Base-by-base conservation (phyloP, 2,329 filamentous ascomycete species). In the Trichoderma asperellum region DNA sequence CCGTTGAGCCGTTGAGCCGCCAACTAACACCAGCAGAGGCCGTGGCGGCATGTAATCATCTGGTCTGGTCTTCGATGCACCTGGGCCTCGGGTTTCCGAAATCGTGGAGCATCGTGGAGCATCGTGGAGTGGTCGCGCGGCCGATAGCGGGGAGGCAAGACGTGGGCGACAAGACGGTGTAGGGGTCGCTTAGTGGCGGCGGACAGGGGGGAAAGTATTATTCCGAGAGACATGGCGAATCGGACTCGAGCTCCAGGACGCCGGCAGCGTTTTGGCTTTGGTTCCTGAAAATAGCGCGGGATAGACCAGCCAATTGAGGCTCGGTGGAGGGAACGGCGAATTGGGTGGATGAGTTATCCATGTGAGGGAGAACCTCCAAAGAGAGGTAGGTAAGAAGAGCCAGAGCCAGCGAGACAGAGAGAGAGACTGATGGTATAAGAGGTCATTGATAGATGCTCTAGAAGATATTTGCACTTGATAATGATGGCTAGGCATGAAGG, bases 91-190 rank as follows among this genome's bases (percentile, higher is more conserved):
- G 52, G 58, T 47, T 27, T 56, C 57, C 35, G 66, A 56, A 43
- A 68, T 68, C 66, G 66, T 68, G 57, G 49, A 62, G 66, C 65
- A 68, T 68, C 65, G 56, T 68, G 57, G 65, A 67, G 64, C 64
- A 67, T 68, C 64, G 53, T 60, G 64, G 61, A 64, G 55, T 21
- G n/a, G 60, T 68, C 58, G 21, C 58, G 21, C 47, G 37, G 66
- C 66, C 66, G 66, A 68, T 68, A 63, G 66, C 66, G 66, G 66
- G 49, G 58, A 27, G n/a, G 27, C 27, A 2, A 29, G 29, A 18
- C 55, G 55, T 35, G 29, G 8, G 27, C 62, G 10, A 68, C 55
- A 34, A 61, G 65, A 60, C 58, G 65, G 65, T 68, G 65, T 60
- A 68, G 49, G 65, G 65, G 34, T 60, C 40, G 24, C 40, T 40